Evolutionary conservation across 2,329 filamentous ascomycete genomes (phyloP), one percentile per base, ranked within the genome.

Genomic region (Ceratocystis cacaofunesta): DNA sequence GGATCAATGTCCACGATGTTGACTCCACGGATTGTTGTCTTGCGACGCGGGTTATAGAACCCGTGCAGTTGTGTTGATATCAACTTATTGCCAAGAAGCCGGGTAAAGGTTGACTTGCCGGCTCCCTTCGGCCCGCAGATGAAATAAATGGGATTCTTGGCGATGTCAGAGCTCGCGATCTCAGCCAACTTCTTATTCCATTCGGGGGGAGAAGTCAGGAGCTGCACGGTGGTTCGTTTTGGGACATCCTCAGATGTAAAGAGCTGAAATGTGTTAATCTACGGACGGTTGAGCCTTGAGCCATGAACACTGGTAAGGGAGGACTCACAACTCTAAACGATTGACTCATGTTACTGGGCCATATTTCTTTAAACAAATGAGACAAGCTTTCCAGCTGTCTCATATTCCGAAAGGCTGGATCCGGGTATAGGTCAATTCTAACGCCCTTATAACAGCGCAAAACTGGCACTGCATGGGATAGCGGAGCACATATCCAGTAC

Each of bases 1-100:
- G 88, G 87, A 71, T 94, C 89, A 8, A 92, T 78, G 70, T 94
- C 89, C 5, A 94, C 78, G n/a, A 87, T 76, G 65, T 78, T 80
- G 30, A 87, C 76, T 55, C 68, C 70, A 58, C 68, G 67, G 48
- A 64, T 46, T 7, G 55, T 66, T 15, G 66, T 32, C 50, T 65
- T 66, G 30, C 63, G 67, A 19, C 22, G 30, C 17, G 17, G 43
- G n/a, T 8, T 67, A 69, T 46, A 69, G 69, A 70, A 70, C 69
- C 70, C 68, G 65, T 1, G 60, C 68, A 66, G 71, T 70, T 58
- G 76, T 73, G 62, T 66, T 2, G 84, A 87, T n/a, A 89, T 73
- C 7, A 89, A 75, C 10, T 83, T 80, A 70, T 92, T 92, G 7
- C 80, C 75, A 1, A 92, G 76, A 3, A 90, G 73, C 61, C 82